Conservation (phyloP, 2,329 filamentous ascomycete genomes). For the Claviceps arundinis region DNA sequence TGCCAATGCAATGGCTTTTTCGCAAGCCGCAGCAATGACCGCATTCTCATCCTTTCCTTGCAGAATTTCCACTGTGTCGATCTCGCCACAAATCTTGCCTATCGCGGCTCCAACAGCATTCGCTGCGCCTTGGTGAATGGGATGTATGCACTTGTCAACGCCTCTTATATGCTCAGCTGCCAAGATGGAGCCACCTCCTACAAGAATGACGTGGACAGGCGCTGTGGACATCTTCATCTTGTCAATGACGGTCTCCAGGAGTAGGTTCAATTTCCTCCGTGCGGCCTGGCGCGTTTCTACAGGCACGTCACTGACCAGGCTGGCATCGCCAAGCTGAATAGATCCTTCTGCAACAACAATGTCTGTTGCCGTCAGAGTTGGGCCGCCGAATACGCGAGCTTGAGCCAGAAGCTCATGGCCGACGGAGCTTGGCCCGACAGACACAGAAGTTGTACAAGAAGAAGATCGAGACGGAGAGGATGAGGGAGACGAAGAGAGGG, state of each 20-base stretch:
- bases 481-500: neutral
- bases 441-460: slow-evolving; percentile 19
- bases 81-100: slow-evolving; percentile 37
- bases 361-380: slow-evolving; percentile 38
- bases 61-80: slow-evolving; percentile 37
- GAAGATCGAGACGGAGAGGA: neutral
- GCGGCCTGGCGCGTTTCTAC: slow-evolving; percentile 11
- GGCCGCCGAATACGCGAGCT: slow-evolving; percentile 39
- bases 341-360: slow-evolving; percentile 28
- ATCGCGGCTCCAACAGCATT: slow-evolving; percentile 50
- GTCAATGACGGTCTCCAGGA: slow-evolving; percentile 39
- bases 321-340: slow-evolving; percentile 17
- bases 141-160: slow-evolving; percentile 35
- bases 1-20: slow-evolving; percentile 19
- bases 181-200: slow-evolving; percentile 43
- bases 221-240: slow-evolving; percentile 42
- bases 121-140: slow-evolving; percentile 39
- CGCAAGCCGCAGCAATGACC: slow-evolving; percentile 25
- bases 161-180: slow-evolving; percentile 33
- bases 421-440: slow-evolving; percentile 43
- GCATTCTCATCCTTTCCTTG: slow-evolving; percentile 24
- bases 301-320: slow-evolving; percentile 15
- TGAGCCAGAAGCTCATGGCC: slow-evolving; percentile 35
- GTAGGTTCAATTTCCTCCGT: slow-evolving; percentile 25
- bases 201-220: slow-evolving; percentile 37